phyloP scores from a whole-genome alignment of 2,329 filamentous ascomycete genomes.

The Salinomyces thailandicus region DNA sequence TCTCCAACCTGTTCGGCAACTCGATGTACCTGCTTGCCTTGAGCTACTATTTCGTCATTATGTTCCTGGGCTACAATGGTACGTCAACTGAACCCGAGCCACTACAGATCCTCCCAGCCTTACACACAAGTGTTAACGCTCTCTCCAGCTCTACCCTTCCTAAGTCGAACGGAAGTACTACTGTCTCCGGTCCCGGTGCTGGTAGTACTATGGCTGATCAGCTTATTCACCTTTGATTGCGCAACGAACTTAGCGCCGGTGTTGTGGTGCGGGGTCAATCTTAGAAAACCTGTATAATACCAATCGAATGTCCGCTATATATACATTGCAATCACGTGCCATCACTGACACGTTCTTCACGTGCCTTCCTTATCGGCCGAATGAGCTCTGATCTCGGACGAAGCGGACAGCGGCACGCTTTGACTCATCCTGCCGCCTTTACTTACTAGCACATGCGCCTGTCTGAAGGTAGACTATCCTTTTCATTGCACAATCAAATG shows the following conservation, averaged over 20 bases:
- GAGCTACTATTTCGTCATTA: conserved; percentile 58
- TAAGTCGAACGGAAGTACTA: conserved; percentile 56
- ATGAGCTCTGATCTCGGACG: background rate
- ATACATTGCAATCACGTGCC: background rate
- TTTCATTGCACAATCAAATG: no score
- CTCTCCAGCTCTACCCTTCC: conserved; percentile 47
- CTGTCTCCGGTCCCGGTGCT: conserved; percentile 52
- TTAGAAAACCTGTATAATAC: conserved; percentile 33
- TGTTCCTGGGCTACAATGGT: conserved; percentile 58
- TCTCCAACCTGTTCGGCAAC: conserved; percentile 52
- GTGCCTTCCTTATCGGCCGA: background rate
- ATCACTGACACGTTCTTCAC: background rate
- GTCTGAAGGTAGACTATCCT: no score
- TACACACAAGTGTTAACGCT: background rate
- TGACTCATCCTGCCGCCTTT: no score
- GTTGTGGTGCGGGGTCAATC: conserved; percentile 38
- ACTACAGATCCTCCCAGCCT: background rate
- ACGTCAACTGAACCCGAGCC: conserved; percentile 9
- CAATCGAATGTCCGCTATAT: background rate
- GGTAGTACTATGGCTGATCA: conserved; percentile 47
- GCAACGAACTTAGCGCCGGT: conserved; percentile 42
- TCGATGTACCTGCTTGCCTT: conserved; percentile 56
- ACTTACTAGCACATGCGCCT: no score
- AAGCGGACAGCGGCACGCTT: background rate
- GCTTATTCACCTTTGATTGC: conserved; percentile 42